These are phyloP conservation scores for Bonia amplexicaulis DNA, from an alignment of 176 grass and related monocot species.

Conservation along the genomic window DNA sequence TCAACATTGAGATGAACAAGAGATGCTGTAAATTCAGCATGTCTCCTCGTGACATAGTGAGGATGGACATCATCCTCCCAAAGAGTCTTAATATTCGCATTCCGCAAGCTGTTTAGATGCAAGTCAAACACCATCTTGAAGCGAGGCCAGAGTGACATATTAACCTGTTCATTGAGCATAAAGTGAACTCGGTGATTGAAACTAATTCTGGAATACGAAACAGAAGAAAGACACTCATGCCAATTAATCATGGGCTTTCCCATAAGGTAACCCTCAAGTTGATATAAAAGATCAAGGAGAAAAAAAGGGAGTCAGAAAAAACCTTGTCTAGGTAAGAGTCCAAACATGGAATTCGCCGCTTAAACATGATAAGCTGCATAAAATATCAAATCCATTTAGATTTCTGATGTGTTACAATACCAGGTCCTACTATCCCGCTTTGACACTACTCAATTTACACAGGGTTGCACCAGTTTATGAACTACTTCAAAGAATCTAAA, in stretches of 20 bases:
- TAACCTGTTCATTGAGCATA: slow-evolving; percentile 55
- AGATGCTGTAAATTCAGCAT: slow-evolving; percentile 97
- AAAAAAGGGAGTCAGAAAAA: slow-evolving; percentile 16
- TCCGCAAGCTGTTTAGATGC: slow-evolving; percentile 88
- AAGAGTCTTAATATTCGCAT: slow-evolving; percentile 80
- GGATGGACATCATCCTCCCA: slow-evolving; percentile 99
- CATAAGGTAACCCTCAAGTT: neutral
- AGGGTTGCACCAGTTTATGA: neutral
- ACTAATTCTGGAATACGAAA: neutral
- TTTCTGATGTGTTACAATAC: slow-evolving; percentile 4
- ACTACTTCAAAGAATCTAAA: neutral
- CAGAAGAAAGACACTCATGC: slow-evolving; percentile 7
- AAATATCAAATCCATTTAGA: slow-evolving; percentile 26
- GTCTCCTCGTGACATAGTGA: slow-evolving; percentile 87
- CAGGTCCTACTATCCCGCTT: neutral
- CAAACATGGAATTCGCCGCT: slow-evolving; percentile 83
- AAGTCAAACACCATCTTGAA: slow-evolving; percentile 99
- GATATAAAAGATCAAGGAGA: neutral
- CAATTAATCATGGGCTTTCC: neutral
- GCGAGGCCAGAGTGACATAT: slow-evolving; percentile 86
- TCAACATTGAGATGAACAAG: slow-evolving; percentile 95
- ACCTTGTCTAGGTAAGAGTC: slow-evolving; percentile 99
- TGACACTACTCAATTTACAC: slow-evolving; percentile 2
- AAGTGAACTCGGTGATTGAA: slow-evolving; percentile 14
- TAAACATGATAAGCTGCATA: slow-evolving; percentile 99